These are phyloP conservation scores for Mercurialis annua DNA, from an alignment of 345 rosid species.

Conservation along the genomic window DNA sequence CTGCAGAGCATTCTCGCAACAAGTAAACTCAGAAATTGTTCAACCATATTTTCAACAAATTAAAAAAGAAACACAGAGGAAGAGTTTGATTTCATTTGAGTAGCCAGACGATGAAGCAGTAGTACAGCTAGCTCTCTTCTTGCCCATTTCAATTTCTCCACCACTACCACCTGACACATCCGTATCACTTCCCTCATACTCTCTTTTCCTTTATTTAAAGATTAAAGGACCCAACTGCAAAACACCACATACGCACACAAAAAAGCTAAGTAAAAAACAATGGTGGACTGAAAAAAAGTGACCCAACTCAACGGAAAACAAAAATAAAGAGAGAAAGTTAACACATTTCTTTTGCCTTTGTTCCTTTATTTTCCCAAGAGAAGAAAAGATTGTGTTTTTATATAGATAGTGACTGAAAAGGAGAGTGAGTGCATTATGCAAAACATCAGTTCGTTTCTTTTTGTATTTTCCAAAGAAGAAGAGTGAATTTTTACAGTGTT, in stretches of 20 bases:
- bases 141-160: constrained; percentile 34
- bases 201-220: not conserved
- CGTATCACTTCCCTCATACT: constrained; percentile 22
- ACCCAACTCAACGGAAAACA: not conserved
- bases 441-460: not conserved
- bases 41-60: no score
- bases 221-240: not conserved
- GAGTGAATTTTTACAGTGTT: not conserved
- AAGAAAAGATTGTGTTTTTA: not conserved
- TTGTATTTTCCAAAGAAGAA: not conserved
- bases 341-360: not conserved
- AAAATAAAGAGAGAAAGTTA: not conserved
- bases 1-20: no score
- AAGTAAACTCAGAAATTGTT: no score
- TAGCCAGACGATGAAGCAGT: no score
- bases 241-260: not conserved
- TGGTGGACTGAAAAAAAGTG: not conserved
- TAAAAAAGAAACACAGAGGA: no score
- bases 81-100: no score
- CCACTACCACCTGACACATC: constrained; percentile 14
- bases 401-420: constrained; percentile 31
- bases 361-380: not conserved
- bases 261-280: no score
- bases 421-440: not conserved
- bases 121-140: no score